Percentiles rank a stretch among this genome's conserved stretches.
phyloP scores from a whole-genome alignment of 169 alveolate species.

The Eimeria praecox region DNA sequence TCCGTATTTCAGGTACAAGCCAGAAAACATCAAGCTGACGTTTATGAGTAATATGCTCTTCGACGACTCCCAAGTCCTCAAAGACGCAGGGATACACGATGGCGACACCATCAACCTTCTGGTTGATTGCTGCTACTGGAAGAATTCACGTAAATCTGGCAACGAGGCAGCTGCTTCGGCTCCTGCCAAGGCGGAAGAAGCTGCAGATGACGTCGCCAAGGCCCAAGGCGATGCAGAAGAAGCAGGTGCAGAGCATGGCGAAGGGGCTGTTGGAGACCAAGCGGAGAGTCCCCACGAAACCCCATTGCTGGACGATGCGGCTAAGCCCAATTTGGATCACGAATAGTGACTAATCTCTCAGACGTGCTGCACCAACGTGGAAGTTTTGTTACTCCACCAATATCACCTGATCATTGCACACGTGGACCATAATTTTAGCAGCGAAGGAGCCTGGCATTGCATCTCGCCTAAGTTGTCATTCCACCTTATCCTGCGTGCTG shows the following conservation, averaged over 20 bases:
- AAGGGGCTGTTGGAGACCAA: neutral
- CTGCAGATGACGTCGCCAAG: constrained; percentile 20
- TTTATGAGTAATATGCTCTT: constrained; percentile 49
- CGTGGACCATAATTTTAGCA: neutral
- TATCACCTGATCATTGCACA: neutral
- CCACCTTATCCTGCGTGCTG: neutral
- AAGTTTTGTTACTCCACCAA: neutral
- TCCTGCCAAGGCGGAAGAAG: constrained; percentile 16
- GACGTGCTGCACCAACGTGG: neutral
- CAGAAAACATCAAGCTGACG: constrained; percentile 59
- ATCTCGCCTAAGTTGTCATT: neutral
- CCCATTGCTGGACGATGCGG: neutral
- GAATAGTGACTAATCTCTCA: neutral
- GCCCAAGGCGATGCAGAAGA: constrained; percentile 38
- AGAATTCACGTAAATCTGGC: constrained; percentile 1
- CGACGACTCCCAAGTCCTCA: constrained; percentile 71
- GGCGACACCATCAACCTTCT: constrained; percentile 60
- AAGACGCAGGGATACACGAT: constrained; percentile 63
- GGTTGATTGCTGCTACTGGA: constrained; percentile 73
- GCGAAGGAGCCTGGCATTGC: neutral
- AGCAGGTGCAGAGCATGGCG: constrained; percentile 20
- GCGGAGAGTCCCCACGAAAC: neutral
- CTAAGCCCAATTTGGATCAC: neutral
- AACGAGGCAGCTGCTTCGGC: constrained; percentile 18
- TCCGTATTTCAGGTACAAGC: constrained; percentile 33